A percentile compares a stretch with the other conserved stretches of the same genome.
Conservation (phyloP, 1,139 yeast species). For the Chernovozyma sophiae-reginae region DNA sequence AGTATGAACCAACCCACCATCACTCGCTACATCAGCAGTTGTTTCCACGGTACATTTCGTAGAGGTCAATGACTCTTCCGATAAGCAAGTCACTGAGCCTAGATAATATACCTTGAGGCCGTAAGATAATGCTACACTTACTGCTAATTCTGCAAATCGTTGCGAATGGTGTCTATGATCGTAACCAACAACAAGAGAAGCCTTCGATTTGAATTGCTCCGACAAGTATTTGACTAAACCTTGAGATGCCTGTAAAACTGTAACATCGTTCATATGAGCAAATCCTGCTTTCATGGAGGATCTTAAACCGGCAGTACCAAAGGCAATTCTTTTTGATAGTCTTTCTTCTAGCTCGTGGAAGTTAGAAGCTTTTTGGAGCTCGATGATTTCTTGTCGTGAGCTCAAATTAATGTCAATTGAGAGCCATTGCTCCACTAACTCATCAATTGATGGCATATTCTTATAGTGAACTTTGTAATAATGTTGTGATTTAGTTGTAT, state of each 20-base stretch:
- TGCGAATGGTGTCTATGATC: slow-evolving; percentile 85
- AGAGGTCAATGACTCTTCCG: slow-evolving; percentile 24
- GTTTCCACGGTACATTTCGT: slow-evolving; percentile 8
- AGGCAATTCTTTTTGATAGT: slow-evolving; percentile 58
- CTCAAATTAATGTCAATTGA: slow-evolving; percentile 45
- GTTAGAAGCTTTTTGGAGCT: slow-evolving; percentile 38
- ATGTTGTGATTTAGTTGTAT: too few species aligned
- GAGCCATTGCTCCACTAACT: slow-evolving; percentile 48
- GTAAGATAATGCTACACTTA: slow-evolving; percentile 62
- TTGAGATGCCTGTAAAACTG: slow-evolving; percentile 88
- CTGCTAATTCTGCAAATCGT: slow-evolving; percentile 75
- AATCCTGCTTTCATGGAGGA: slow-evolving; percentile 90
- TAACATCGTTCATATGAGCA: slow-evolving; percentile 82
- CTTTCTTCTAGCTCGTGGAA: slow-evolving; percentile 47
- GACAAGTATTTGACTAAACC: slow-evolving; percentile 69
- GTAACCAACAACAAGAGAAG: slow-evolving; percentile 74
- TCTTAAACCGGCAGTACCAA: slow-evolving; percentile 92
- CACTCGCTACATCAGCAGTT: slow-evolving; percentile 12
- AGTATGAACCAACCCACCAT: slow-evolving; percentile 56
- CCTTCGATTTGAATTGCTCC: slow-evolving; percentile 8
- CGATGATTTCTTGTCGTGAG: slow-evolving; percentile 53
- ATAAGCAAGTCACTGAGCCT: slow-evolving; percentile 33
- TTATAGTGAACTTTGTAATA: too few species aligned
- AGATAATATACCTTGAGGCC: slow-evolving; percentile 70
- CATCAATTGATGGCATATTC: slow-evolving; percentile 18